These are phyloP conservation scores for Aspergillus fructus DNA, from an alignment of 2,329 filamentous ascomycete species.

Conservation along the genomic window DNA sequence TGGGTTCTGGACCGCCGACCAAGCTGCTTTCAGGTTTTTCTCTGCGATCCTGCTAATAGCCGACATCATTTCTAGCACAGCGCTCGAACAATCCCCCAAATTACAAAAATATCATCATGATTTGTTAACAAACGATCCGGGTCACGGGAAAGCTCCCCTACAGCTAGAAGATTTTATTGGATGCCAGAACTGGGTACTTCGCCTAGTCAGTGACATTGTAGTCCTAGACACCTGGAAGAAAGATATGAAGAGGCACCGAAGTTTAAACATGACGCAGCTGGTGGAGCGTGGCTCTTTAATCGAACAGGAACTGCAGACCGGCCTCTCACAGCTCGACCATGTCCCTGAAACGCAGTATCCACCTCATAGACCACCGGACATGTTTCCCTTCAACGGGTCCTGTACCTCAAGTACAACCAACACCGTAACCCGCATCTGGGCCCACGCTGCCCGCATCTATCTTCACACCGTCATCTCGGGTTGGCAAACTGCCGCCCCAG, in stretches of 20 bases:
- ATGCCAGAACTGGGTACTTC: constrained; percentile 57
- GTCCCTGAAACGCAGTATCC: not conserved
- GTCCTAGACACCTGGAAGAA: constrained; percentile 58
- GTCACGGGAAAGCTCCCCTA: constrained; percentile 4
- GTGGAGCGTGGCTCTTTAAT: not conserved
- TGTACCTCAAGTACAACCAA: not conserved
- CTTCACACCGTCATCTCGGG: not conserved
- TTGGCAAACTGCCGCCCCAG: not conserved
- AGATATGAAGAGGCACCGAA: constrained; percentile 31
- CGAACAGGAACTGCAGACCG: not conserved
- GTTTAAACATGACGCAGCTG: not conserved
- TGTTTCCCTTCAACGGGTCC: not conserved
- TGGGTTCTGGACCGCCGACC: constrained; percentile 32
- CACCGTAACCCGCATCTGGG: not conserved
- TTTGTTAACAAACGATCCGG: constrained; percentile 33
- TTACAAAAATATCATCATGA: constrained; percentile 23
- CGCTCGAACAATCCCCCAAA: constrained; percentile 28
- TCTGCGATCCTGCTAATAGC: constrained; percentile 34
- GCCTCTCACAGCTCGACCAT: not conserved
- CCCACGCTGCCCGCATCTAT: not conserved
- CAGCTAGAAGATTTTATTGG: constrained; percentile 55
- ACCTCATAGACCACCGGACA: not conserved
- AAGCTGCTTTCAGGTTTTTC: constrained; percentile 39
- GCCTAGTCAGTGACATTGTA: constrained; percentile 56
- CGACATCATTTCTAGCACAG: constrained; percentile 38